Evolutionary conservation across 1,139 yeast species (phyloP), one percentile per base, ranked within the genome.

Genomic region (Arxiozyma telluris): DNA sequence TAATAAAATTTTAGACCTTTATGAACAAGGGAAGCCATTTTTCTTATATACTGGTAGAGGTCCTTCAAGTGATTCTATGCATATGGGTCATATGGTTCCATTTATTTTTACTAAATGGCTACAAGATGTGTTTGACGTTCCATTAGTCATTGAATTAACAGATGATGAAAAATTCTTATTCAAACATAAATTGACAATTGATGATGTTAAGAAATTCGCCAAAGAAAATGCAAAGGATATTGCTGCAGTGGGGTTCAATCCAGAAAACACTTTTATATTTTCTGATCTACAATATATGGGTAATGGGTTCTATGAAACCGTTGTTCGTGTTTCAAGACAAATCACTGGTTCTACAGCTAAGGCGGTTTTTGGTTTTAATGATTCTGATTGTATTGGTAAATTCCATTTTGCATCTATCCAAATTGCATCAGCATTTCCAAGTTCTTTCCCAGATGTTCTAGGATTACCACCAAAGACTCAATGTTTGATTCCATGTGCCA

Each of bases 1-100:
- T 68, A 74, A 71, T 61, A 79, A 74, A 64, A 93, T 93, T 65
- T 78, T 93, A 68, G 95, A 87, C 67, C 74, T 91, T 62, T 89
- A 91, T 69, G 98, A 94, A 73, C 87, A 87, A 67, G 96, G 96
- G 23, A 88, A 93, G 73, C 96, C 93, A 44, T 94, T 94, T 71
- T 94, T 91, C 75, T 75, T 94, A 61, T 94, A 94, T 71, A 94
- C 99, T 27, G 99, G 99, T 50, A 83, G 99, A 71, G 99, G 99
- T 1, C 98, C 99, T 49, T 87, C 96, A 3, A 83, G 93, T 47
- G 96, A 86, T 63, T 85, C 95, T 25, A 85, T 94, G 89, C 99
- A 94, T 70, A 77, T 94, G 74, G 99, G 98, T 50, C 99, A 94
- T 71, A 84, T 93, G 91, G 80, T 91, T 58, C 99, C 99, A 15